Conservation (phyloP, 1,284 basidiomycete genomes). For the Exobasidium rhododendri region DNA sequence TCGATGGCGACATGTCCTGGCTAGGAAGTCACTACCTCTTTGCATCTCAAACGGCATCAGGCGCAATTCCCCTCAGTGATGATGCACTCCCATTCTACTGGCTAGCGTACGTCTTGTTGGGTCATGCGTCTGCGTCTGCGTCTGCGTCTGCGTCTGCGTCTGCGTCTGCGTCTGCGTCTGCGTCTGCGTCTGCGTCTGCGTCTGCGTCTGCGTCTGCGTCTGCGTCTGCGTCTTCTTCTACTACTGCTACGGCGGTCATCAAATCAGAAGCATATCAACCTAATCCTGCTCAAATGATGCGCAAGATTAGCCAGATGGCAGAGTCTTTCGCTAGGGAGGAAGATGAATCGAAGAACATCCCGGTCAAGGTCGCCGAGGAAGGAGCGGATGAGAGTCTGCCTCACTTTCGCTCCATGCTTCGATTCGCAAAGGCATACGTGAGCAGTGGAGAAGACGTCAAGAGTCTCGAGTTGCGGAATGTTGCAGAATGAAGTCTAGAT, state of each 20-base stretch:
- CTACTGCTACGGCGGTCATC: not conserved
- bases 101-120: constrained; percentile 42
- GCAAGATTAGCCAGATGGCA: not conserved
- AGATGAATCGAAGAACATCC: not conserved
- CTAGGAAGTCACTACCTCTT: constrained; percentile 27
- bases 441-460: constrained; percentile 23
- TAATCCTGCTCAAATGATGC: not conserved
- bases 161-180: not conserved
- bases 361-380: not conserved
- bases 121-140: constrained; percentile 22
- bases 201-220: too few relatives aligned
- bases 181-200: not conserved
- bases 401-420: constrained; percentile 37
- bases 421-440: constrained; percentile 42
- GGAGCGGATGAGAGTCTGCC: constrained; percentile 21
- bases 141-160: not conserved
- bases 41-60: constrained; percentile 38
- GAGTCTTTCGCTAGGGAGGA: not conserved
- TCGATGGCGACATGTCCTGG: constrained; percentile 5
- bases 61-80: constrained; percentile 40
- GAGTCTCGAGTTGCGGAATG: too few relatives aligned
- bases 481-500: too few relatives aligned
- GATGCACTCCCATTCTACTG: constrained; percentile 47
- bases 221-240: too few relatives aligned
- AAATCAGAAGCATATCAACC: not conserved